Evolutionary conservation across 306 rosid genomes (phyloP), one percentile per base, ranked within the genome.

Genomic region (Pachyrhizus erosus): DNA sequence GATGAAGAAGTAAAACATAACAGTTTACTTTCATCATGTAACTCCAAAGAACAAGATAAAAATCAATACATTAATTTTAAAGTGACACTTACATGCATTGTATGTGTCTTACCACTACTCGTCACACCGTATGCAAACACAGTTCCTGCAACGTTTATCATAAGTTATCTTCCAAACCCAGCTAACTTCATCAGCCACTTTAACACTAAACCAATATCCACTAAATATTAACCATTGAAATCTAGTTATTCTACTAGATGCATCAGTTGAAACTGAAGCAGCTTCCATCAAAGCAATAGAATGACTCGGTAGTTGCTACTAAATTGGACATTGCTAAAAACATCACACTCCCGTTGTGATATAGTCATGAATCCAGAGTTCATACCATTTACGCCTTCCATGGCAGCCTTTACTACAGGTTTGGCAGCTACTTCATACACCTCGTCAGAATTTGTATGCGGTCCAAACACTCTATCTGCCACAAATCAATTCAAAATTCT

Each of bases 111-210:
- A 73, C 99, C 99, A 86, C 99, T 96, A 86, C 99, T 96, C 29
- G 98, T 96, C 88, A 96, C 99, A 79, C 99, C 99, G 18, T 96
- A 96, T 48, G 99, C 99, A 84, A 96, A 96, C 81, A 96, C 99
- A n/a, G 98, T 96, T 74, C 99, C 99, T 96, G 94, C 91, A 86
- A 82, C 67, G 75, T 85, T 73, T 73, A 80, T 70, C 61, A 74
- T 45, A 58, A 79, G 85, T 83, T 60, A 86, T 75, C 77, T 75
- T 81, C 77, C 77, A 77, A 75, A 69, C 55, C 78, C 49, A 75
- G 29, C 62, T 64, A 75, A 78, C 43, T 46, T 84, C 70, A 73
- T 51, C 51, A 67, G 51, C 65, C 67, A 80, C 70, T 76, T 52
- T 62, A 80, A 80, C 75, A 74, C 82, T 55, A 68, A 67, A 69